A percentile compares a stretch with the other conserved stretches of the same genome.
These are phyloP conservation scores for Hibiscus mutabilis DNA, from an alignment of 345 rosid genomes.

Conservation along the genomic window DNA sequence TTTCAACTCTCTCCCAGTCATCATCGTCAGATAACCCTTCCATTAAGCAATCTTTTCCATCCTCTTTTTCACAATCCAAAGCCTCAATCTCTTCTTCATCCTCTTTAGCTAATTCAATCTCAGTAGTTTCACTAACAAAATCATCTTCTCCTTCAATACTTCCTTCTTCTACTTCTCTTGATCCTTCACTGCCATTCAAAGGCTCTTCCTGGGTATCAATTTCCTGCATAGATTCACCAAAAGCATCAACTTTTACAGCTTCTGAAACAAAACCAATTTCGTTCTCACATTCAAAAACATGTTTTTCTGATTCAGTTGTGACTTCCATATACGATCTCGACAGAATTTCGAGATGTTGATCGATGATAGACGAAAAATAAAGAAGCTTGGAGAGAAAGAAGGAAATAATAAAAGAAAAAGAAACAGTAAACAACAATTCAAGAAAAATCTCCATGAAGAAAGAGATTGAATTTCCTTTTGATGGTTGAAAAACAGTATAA, in stretches of 20 bases:
- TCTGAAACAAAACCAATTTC: conserved; percentile 17
- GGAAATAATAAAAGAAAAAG: conserved; percentile 17
- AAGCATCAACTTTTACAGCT: conserved; percentile 12
- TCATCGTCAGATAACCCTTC: conserved; percentile 22
- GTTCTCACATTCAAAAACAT: neutral
- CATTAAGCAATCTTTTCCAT: conserved; percentile 9
- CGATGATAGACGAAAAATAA: conserved; percentile 4
- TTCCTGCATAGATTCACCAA: neutral
- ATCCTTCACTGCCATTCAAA: conserved; percentile 3
- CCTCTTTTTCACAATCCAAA: neutral
- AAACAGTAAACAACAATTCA: conserved; percentile 16
- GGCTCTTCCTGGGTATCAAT: neutral
- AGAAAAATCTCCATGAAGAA: conserved; percentile 28
- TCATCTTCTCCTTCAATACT: conserved; percentile 1
- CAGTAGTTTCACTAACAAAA: neutral
- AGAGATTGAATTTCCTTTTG: neutral
- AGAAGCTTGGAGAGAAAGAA: conserved; percentile 20
- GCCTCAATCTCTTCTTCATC: conserved; percentile 14
- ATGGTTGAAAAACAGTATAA: neutral
- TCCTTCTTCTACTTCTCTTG: neutral
- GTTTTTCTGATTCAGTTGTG: neutral
- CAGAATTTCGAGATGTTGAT: neutral
- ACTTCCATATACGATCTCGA: neutral
- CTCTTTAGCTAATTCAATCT: conserved; percentile 1
- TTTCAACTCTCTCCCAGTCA: conserved; percentile 54